These are phyloP conservation scores for Arachis hypogaea DNA, from an alignment of 306 rosid genomes.

Conservation along the genomic window DNA sequence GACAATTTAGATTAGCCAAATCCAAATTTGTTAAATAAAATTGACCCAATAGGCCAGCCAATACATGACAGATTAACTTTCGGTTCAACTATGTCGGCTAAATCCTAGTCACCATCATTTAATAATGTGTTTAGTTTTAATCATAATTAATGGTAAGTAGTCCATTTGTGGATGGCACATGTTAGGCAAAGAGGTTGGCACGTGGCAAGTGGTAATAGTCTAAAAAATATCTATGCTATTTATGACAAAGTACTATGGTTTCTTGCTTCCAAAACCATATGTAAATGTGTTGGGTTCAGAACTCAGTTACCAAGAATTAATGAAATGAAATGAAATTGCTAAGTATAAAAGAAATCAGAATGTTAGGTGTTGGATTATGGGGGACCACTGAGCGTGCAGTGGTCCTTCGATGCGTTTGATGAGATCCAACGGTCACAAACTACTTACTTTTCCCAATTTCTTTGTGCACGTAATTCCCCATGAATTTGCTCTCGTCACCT, in stretches of 20 bases:
- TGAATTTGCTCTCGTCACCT: conserved; percentile 1
- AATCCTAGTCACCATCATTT: no score
- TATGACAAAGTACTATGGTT: conserved; percentile 16
- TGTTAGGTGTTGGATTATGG: background rate
- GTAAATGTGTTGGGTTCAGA: background rate
- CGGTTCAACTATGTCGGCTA: no score
- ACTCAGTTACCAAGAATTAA: background rate
- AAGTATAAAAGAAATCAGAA: background rate
- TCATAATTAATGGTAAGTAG: no score
- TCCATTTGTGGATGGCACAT: background rate
- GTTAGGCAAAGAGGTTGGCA: background rate
- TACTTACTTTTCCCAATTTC: background rate
- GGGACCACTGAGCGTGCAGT: conserved; percentile 38
- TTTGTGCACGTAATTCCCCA: background rate
- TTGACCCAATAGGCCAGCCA: no score
- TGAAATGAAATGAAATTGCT: no score
- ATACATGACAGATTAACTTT: no score
- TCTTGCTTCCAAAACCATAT: conserved; percentile 1
- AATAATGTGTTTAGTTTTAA: no score
- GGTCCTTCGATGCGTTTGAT: background rate
- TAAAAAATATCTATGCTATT: background rate
- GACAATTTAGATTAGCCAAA: no score
- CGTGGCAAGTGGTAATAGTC: background rate
- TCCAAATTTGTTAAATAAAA: no score
- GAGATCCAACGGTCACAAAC: conserved; percentile 8